A percentile compares a stretch with the other conserved stretches of the same genome.
Evolutionary conservation across 176 grass and related monocot species (phyloP).

Genomic region (Aegilops longissima): DNA sequence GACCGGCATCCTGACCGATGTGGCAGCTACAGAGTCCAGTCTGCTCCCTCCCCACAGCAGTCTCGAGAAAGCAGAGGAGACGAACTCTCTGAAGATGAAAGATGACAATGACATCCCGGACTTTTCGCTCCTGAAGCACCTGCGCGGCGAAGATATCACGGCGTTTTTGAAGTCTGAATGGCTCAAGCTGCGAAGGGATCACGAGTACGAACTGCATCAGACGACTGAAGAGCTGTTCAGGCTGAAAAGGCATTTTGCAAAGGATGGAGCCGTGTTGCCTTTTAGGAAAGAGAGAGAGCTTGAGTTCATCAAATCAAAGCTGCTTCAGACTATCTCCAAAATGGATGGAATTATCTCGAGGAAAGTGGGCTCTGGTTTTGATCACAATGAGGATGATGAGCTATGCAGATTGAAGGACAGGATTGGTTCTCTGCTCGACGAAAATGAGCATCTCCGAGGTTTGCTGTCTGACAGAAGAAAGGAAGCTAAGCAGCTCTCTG

Average conservation of each 20-base stretch:
- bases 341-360: conserved; percentile 53
- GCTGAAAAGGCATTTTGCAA: conserved; percentile 72
- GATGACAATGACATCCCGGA: conserved; percentile 55
- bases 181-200: conserved; percentile 53
- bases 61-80: conserved; percentile 27
- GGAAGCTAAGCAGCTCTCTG: conserved; percentile 34
- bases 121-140: conserved; percentile 67
- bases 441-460: conserved; percentile 52
- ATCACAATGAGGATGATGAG: conserved; percentile 27
- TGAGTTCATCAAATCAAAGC: conserved; percentile 45
- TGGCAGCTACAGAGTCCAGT: conserved; percentile 18
- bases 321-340: conserved; percentile 55
- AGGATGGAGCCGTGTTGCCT: conserved; percentile 47
- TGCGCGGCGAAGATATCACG: conserved; percentile 47
- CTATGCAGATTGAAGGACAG: conserved; percentile 48
- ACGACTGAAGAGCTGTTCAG: conserved; percentile 89
- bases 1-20: neutral
- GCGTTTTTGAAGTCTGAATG: conserved; percentile 61
- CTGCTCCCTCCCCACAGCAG: too few relatives aligned
- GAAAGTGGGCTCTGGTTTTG: conserved; percentile 32
- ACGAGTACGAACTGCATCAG: conserved; percentile 55
- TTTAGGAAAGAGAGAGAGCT: conserved; percentile 73
- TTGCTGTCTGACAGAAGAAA: conserved; percentile 52
- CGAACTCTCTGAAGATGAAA: conserved; percentile 31
- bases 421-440: conserved; percentile 42